Base-by-base conservation (phyloP, 2,329 filamentous ascomycete species). In the Fusarium chuoi region DNA sequence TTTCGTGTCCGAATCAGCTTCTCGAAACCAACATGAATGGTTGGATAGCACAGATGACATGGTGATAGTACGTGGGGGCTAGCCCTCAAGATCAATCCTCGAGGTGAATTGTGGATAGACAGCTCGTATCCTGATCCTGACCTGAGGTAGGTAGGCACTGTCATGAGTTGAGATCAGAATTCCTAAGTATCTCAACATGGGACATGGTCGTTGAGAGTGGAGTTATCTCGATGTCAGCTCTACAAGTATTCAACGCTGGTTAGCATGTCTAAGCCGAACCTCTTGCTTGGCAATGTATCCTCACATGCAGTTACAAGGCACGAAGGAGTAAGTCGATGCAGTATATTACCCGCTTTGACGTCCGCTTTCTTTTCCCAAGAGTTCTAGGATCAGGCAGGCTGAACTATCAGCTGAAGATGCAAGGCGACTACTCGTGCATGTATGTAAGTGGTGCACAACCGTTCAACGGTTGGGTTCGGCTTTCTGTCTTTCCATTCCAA, bases 271-370 rank as follows among this genome's bases (percentile, higher is more conserved):
- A 38, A 65, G 56, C 49, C 62, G 56, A 71, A 54, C 54, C 24
- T 28, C 24, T 45, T 44, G 54, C 58, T 56, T 65, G 48, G 41
- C 38, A 56, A 71, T 51, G 39, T 39, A 56, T 65, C 42, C 35
- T 70, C 55, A 56, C 68, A 39, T 67, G 61, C 66, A 68, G 51
- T 35, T 55, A 38, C 63, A 42, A 62, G 46, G 56, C 36, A 38
- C 58, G 56, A 55, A 42, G 55, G 45, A 54, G 49, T 52, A 59
- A 65, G 35, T 36, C 26, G 28, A 52, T 62, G 46, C 39, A 45
- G 64, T 49, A 44, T 41, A 63, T 59, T 56, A 70, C 45, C 54
- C 72, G 69, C 72, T 72, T 73, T 65, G 69, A 73, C 72, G 36
- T 59, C 30, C 62, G 62, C 39, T 71, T 75, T 62, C 72, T 68